These are phyloP conservation scores for Hypoxylon subgilvum DNA, from an alignment of 495 filamentous ascomycete species.

Conservation along the genomic window DNA sequence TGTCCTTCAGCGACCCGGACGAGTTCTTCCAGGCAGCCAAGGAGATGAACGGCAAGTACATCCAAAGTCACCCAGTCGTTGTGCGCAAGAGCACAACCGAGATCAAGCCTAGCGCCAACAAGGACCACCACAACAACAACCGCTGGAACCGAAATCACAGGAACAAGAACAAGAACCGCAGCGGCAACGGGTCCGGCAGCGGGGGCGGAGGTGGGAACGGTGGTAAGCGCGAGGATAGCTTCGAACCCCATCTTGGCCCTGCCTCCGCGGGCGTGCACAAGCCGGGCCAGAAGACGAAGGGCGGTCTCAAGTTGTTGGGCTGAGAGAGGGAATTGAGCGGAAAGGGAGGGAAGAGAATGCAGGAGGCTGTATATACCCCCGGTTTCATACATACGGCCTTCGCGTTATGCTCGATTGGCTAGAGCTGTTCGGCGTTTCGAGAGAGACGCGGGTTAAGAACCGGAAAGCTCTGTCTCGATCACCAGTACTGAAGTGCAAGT, in stretches of 20 bases:
- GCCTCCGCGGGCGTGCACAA: conserved; percentile 73
- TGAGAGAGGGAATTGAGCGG: conserved; percentile 46
- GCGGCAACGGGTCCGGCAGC: conserved; percentile 39
- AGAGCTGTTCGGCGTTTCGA: conserved; percentile 11
- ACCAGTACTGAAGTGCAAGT: neutral
- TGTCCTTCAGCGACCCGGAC: conserved; percentile 92
- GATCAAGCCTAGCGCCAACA: conserved; percentile 69
- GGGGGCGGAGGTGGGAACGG: conserved; percentile 25
- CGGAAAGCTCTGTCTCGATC: neutral
- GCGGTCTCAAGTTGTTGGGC: conserved; percentile 77
- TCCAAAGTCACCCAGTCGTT: conserved; percentile 91
- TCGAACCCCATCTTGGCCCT: conserved; percentile 54
- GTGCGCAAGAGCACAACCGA: conserved; percentile 89
- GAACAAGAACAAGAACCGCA: conserved; percentile 43
- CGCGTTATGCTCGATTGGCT: neutral
- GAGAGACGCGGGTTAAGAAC: neutral
- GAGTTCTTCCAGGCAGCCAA: conserved; percentile 93
- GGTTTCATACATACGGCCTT: neutral
- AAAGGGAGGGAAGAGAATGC: too few relatives aligned
- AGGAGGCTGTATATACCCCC: neutral
- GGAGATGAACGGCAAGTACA: conserved; percentile 99
- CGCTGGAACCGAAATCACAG: conserved; percentile 46
- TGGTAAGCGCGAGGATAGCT: conserved; percentile 39
- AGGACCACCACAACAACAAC: conserved; percentile 52
- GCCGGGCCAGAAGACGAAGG: conserved; percentile 78